Base-by-base conservation (phyloP, 179 eudicot genomes). In the Pouteria campechiana region DNA sequence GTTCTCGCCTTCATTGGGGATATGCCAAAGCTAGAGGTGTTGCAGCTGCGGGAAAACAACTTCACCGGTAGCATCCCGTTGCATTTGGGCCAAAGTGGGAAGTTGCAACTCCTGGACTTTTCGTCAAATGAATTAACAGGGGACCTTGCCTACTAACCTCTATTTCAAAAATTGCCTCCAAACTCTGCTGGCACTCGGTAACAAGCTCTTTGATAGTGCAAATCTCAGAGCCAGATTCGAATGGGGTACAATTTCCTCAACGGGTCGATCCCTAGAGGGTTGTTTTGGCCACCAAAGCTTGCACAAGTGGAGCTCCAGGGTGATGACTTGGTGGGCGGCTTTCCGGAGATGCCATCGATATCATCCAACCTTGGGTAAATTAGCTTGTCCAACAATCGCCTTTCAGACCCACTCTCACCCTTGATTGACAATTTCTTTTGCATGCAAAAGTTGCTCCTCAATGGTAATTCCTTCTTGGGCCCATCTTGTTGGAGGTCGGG, bases 1-100 rank as follows among this genome's bases (percentile, higher is more conserved):
- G 70, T 89, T 15, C 90, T 95, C 4, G 83, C 65, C 27, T 85
- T 89, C 44, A 56, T 85, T 3, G 85, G 75, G 0, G 95, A 89
- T 1, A 58, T 85, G 38, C 97, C 97, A 10, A 58, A 60, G 25
- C 35, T 85, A 0, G 74, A 89, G 40, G 97, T 89, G 25, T 44
- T 89, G 23, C 95, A 89, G 44, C 51, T 89, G 0, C 85, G 97
- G 97, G 95, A 89, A 33, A 89, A 89, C 35, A 89, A 89, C 27
- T 85, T 89, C 40, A 89, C 97, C 12, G 97, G 93, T 7, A 74
- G 72, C 24, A 60, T 85, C 0, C 97, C 97, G 0, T 44, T 50
- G 8, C 50, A 54, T 17, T 40, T 89, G 51, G 97, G 97, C 0
- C 42, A 28, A 4, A 89, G 81, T 15, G 81, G 83, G 1, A 72